These are phyloP conservation scores for Cladosporium sp. DNA, from an alignment of 2,329 filamentous ascomycete species.

Conservation along the genomic window DNA sequence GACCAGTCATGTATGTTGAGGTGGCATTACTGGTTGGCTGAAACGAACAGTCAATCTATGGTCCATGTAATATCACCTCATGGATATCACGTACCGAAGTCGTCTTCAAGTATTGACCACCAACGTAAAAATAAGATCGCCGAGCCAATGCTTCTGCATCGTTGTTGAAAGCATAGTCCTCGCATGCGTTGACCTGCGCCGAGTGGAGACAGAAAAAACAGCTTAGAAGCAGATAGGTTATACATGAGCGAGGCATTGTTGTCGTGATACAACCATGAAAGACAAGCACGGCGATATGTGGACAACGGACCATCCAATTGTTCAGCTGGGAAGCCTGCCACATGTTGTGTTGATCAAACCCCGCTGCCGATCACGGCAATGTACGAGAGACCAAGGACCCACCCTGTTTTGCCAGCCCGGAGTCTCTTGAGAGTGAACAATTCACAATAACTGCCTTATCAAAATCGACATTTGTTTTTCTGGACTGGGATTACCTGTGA, in stretches of 20 bases:
- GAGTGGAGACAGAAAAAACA: neutral
- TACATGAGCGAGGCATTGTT: neutral
- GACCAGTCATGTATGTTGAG: conserved; percentile 30
- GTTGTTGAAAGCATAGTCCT: neutral
- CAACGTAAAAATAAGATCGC: conserved; percentile 20
- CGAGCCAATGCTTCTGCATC: neutral
- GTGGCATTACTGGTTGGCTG: conserved; percentile 14
- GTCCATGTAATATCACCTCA: neutral
- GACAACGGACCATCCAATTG: no score
- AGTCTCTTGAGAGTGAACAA: no score
- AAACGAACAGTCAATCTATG: neutral
- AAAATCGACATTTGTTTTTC: no score
- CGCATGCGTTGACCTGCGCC: neutral
- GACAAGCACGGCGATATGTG: no score
- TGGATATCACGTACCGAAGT: neutral
- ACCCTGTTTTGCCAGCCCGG: no score
- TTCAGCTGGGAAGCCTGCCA: no score
- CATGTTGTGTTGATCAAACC: neutral
- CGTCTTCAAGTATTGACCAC: conserved; percentile 19
- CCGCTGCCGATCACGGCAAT: neutral
- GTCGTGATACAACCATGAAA: no score
- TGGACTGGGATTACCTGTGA: no score
- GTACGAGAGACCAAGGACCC: neutral
- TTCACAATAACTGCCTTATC: no score
- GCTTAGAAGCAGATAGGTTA: neutral